These are phyloP conservation scores for Trifolium repens DNA, from an alignment of 306 rosid genomes.

Conservation along the genomic window DNA sequence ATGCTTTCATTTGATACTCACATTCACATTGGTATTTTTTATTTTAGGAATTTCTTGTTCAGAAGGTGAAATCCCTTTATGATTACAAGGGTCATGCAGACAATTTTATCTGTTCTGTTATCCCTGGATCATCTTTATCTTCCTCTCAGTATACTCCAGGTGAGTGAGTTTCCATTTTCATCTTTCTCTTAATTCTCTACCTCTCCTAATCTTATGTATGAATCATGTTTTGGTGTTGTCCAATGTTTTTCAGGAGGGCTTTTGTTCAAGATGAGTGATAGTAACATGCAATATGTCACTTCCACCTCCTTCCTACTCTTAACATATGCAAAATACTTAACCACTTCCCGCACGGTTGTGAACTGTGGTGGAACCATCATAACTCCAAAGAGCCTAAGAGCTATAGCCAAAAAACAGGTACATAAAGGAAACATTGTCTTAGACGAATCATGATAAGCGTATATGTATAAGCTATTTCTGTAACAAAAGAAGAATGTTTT, in stretches of 20 bases:
- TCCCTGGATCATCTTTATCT: conserved; percentile 66
- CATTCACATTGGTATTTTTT: not conserved
- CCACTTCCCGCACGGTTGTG: conserved; percentile 64
- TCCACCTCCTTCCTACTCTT: conserved; percentile 85
- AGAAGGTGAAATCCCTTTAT: conserved; percentile 65
- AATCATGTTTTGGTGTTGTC: conserved; percentile 44
- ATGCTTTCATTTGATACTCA: not conserved
- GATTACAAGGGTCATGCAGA: conserved; percentile 95
- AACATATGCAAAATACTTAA: conserved; percentile 84
- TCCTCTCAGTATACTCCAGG: conserved; percentile 84
- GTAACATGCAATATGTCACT: conserved; percentile 94
- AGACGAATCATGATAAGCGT: no score
- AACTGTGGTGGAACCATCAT: conserved; percentile 69
- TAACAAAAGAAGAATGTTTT: not conserved
- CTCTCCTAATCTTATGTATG: not conserved
- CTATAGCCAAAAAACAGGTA: conserved; percentile 87
- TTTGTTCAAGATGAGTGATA: conserved; percentile 81
- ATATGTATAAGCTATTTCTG: no score
- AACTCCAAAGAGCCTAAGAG: conserved; percentile 65
- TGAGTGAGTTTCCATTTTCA: conserved; percentile 8
- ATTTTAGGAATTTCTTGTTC: conserved; percentile 80
- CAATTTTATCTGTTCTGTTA: conserved; percentile 81
- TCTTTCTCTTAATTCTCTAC: not conserved
- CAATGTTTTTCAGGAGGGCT: conserved; percentile 68
- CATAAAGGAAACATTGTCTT: not conserved